These are phyloP conservation scores for Cyberlindnera mycetangii DNA, from an alignment of 805 yeast species.

Conservation along the genomic window DNA sequence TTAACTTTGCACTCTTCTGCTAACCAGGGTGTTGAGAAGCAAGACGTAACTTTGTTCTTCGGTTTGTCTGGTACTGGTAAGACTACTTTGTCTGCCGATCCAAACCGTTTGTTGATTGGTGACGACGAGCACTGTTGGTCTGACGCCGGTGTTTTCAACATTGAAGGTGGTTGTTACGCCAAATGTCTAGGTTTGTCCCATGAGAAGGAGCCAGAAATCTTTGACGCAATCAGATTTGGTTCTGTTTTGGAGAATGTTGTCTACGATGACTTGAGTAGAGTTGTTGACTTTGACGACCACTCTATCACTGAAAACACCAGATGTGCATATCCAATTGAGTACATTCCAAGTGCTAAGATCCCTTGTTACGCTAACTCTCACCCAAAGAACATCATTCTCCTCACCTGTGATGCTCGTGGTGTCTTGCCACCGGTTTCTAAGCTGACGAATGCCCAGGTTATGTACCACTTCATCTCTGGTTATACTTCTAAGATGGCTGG, in stretches of 20 bases:
- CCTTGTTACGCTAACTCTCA: conserved; percentile 90
- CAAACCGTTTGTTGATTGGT: conserved; percentile 89
- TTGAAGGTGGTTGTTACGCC: conserved; percentile 99
- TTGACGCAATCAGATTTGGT: conserved; percentile 91
- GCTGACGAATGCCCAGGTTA: conserved; percentile 90
- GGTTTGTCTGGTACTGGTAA: conserved; percentile 98
- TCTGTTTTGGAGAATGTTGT: conserved; percentile 91
- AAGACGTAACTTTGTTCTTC: conserved; percentile 92
- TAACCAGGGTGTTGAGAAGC: conserved; percentile 77
- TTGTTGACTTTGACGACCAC: conserved; percentile 80
- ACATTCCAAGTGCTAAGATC: conserved; percentile 91
- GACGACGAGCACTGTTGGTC: conserved; percentile 99
- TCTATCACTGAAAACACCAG: conserved; percentile 94
- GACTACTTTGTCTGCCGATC: conserved; percentile 96
- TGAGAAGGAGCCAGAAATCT: conserved; percentile 97
- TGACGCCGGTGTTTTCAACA: conserved; percentile 96
- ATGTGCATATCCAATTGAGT: conserved; percentile 98
- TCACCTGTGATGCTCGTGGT: conserved; percentile 98
- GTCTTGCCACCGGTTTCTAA: conserved; percentile 96
- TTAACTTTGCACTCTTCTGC: conserved; percentile 94
- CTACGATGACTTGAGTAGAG: conserved; percentile 73
- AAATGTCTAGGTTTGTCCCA: conserved; percentile 86
- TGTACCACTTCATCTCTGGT: conserved; percentile 98
- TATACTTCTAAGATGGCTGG: conserved; percentile 99
- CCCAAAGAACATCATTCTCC: conserved; percentile 86